Evolutionary conservation across 1,139 yeast genomes (phyloP).

Genomic region (Pichia sp.): DNA sequence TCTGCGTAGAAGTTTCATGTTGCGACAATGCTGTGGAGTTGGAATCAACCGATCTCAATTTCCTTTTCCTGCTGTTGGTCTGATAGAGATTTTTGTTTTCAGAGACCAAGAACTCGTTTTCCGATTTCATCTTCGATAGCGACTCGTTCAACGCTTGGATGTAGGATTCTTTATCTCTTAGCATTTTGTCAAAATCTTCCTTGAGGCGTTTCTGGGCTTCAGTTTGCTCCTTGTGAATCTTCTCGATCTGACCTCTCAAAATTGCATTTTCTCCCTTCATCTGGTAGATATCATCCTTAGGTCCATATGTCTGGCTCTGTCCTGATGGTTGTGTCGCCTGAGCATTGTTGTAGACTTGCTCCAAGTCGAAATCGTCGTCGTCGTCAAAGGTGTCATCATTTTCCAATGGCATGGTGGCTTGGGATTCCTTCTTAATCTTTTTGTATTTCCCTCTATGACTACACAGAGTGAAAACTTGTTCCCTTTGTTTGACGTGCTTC

Average conservation of each 20-base stretch:
- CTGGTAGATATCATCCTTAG: slow-evolving; percentile 34
- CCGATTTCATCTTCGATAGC: slow-evolving; percentile 61
- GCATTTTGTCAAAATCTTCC: slow-evolving; percentile 33
- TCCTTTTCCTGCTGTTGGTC: slow-evolving; percentile 22
- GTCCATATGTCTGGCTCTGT: not conserved
- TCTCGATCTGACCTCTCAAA: slow-evolving; percentile 58
- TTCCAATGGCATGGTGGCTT: slow-evolving; percentile 3
- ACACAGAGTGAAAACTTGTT: too few species aligned
- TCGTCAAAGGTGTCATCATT: slow-evolving; percentile 31
- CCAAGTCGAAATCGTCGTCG: slow-evolving; percentile 29
- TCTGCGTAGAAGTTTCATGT: slow-evolving; percentile 5
- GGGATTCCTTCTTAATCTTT: not conserved
- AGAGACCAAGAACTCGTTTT: slow-evolving; percentile 56
- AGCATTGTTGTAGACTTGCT: slow-evolving; percentile 13
- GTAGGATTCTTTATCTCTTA: slow-evolving; percentile 40
- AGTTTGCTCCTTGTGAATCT: slow-evolving; percentile 42
- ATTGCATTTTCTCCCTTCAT: slow-evolving; percentile 80
- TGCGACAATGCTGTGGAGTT: slow-evolving; percentile 13
- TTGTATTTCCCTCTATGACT: too few species aligned
- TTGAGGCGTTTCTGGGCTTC: slow-evolving; percentile 43
- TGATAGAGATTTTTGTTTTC: slow-evolving; percentile 35
- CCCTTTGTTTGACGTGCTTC: too few species aligned
- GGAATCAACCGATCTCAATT: slow-evolving; percentile 18
- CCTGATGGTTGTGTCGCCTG: slow-evolving; percentile 8
- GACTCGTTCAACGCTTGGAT: slow-evolving; percentile 40